phyloP scores from a whole-genome alignment of 2,329 filamentous ascomycete species.

The Pseudocercospora vitis region DNA sequence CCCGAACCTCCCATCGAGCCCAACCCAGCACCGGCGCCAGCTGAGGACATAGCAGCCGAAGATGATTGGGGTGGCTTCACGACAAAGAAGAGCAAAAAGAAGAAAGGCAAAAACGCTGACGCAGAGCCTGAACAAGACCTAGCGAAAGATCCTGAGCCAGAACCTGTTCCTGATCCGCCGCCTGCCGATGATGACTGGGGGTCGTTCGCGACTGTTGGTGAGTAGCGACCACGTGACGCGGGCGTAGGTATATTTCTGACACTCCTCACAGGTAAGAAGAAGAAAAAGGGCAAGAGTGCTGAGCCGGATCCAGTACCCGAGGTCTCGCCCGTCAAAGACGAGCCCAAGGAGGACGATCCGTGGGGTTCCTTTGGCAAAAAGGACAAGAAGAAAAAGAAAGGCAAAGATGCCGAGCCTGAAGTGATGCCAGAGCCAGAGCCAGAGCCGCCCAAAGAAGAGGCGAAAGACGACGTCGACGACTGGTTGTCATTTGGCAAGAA shows the following conservation, averaged over 20 bases:
- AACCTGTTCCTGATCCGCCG: constrained; percentile 39
- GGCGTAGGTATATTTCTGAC: constrained; percentile 20
- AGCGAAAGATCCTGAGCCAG: constrained; percentile 38
- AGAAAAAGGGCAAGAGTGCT: constrained; percentile 26
- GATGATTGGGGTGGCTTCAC: constrained; percentile 32
- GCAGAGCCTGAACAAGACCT: constrained; percentile 34
- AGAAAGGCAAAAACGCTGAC: constrained; percentile 43
- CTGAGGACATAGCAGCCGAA: constrained; percentile 24
- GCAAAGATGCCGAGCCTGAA: constrained; percentile 31
- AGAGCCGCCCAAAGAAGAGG: constrained; percentile 20
- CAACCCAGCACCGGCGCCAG: constrained; percentile 10
- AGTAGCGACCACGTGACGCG: constrained; percentile 42
- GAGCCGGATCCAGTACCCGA: constrained; percentile 28
- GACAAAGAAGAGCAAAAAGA: constrained; percentile 44
- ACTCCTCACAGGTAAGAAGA: constrained; percentile 26
- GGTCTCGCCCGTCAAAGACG: constrained; percentile 20
- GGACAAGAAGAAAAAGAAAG: constrained; percentile 38
- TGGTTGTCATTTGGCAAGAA: constrained; percentile 24
- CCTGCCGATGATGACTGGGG: constrained; percentile 38
- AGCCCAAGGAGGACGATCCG: constrained; percentile 14
- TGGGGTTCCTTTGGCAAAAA: no score
- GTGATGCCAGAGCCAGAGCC: constrained; percentile 18
- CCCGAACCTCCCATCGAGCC: constrained; percentile 20
- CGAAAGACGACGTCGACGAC: constrained; percentile 18
- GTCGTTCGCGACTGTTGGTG: constrained; percentile 22